phyloP scores from a whole-genome alignment of 257 asterid species.

The Osmanthus fragrans region DNA sequence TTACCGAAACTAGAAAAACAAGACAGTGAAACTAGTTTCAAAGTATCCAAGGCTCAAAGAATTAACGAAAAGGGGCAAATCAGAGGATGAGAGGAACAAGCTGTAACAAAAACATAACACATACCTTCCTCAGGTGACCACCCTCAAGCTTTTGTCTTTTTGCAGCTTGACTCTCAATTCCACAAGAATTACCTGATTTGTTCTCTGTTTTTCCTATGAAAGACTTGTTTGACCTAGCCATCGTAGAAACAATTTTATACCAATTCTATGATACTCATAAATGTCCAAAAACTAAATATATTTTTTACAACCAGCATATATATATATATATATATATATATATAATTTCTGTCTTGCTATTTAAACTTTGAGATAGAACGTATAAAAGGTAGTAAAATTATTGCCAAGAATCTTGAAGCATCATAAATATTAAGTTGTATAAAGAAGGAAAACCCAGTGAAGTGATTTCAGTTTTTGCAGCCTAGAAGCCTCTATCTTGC shows the following conservation, averaged over 20 bases:
- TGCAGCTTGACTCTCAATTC: slow-evolving; percentile 77
- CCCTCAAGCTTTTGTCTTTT: slow-evolving; percentile 97
- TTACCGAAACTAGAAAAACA: neutral
- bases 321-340: too few species aligned
- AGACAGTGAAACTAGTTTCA: neutral
- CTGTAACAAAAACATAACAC: neutral
- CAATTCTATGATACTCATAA: slow-evolving; percentile 6
- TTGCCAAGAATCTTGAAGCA: too few species aligned
- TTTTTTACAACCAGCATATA: slow-evolving; percentile 1
- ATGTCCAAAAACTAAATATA: neutral
- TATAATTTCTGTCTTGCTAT: too few species aligned
- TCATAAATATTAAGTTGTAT: too few species aligned
- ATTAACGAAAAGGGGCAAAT: neutral
- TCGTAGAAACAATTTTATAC: slow-evolving; percentile 23
- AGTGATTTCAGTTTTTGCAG: neutral
- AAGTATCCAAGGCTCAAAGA: slow-evolving; percentile 3
- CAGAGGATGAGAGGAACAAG: slow-evolving; percentile 7
- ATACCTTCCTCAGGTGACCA: slow-evolving; percentile 82
- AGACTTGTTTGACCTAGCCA: slow-evolving; percentile 50
- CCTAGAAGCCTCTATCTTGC: neutral
- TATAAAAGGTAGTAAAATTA: too few species aligned
- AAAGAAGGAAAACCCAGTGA: too few species aligned
- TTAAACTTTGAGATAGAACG: too few species aligned
- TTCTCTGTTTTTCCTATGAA: slow-evolving; percentile 47
- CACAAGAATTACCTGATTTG: slow-evolving; percentile 39